phyloP scores from a whole-genome alignment of 306 rosid species.

The Sicyos edulis region DNA sequence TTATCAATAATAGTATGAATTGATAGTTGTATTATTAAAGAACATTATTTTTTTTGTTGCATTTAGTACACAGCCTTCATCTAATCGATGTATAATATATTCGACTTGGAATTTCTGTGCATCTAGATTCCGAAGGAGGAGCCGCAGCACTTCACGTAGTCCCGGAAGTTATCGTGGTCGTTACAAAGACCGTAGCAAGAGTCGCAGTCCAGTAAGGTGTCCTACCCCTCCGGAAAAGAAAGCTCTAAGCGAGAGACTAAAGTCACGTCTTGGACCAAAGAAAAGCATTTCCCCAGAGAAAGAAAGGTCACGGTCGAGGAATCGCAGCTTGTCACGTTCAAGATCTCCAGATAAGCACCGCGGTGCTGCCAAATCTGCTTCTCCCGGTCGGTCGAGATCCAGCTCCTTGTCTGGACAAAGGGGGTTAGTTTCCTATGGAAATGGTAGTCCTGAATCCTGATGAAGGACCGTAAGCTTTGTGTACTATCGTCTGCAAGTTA shows the following conservation, averaged over 20 bases:
- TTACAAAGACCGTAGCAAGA: conserved; percentile 37
- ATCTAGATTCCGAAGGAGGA: conserved; percentile 59
- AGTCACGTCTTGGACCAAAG: conserved; percentile 81
- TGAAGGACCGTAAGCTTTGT: conserved; percentile 23
- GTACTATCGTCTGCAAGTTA: not conserved
- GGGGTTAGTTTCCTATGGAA: conserved; percentile 88
- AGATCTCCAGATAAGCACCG: conserved; percentile 53
- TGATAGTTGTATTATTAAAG: not conserved
- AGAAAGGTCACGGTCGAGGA: conserved; percentile 38
- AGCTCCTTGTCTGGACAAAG: conserved; percentile 67
- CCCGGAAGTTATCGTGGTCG: conserved; percentile 55
- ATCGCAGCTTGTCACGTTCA: conserved; percentile 36
- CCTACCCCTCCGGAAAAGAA: conserved; percentile 52
- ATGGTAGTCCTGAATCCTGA: conserved; percentile 52
- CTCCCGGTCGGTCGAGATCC: conserved; percentile 65
- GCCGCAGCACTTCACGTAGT: conserved; percentile 61
- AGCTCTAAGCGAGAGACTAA: conserved; percentile 63
- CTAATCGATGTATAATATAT: not conserved
- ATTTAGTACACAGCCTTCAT: not conserved
- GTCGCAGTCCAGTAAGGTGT: conserved; percentile 51
- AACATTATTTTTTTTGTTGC: not conserved
- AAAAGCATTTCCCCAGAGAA: conserved; percentile 37
- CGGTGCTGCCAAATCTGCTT: conserved; percentile 34
- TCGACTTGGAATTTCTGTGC: conserved; percentile 9
- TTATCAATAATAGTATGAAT: not conserved